Conservation (phyloP, 2,329 filamentous ascomycete genomes). For the Metarhizium rileyi region DNA sequence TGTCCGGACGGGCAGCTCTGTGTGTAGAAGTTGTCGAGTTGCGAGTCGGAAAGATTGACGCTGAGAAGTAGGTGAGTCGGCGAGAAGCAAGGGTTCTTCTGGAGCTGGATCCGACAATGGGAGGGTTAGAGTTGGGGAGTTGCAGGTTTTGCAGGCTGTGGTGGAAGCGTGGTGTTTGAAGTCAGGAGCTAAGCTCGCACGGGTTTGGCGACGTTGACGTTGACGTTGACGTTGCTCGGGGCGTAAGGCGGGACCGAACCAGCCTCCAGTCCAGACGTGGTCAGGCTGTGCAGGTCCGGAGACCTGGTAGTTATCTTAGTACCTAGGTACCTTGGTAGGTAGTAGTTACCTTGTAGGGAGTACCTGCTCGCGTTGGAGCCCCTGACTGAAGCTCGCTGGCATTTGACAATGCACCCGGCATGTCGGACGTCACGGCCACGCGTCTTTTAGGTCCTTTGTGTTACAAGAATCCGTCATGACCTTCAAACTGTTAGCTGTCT, state of each 20-base stretch:
- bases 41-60: background rate
- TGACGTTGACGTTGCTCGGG: slow-evolving; percentile 11
- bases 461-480: too few species aligned
- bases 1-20: background rate
- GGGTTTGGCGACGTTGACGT: slow-evolving; percentile 9
- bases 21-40: background rate
- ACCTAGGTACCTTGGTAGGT: too few species aligned
- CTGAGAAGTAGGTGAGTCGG: background rate
- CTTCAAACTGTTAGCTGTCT: too few species aligned
- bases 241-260: slow-evolving; percentile 6
- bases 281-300: too few species aligned
- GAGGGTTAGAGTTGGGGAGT: background rate
- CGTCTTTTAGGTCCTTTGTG: too few species aligned
- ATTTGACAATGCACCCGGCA: too few species aligned
- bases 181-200: slow-evolving; percentile 9
- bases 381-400: background rate
- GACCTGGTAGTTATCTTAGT: too few species aligned
- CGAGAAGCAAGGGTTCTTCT: background rate
- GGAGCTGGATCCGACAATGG: background rate
- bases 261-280: background rate
- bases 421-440: too few species aligned
- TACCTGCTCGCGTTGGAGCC: background rate
- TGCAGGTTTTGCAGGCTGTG: slow-evolving; percentile 4
- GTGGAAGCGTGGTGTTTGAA: slow-evolving; percentile 4
- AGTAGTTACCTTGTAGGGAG: background rate